Percentiles rank a stretch among this genome's conserved stretches.
Evolutionary conservation across 257 asterid species (phyloP).

Genomic region (Jasminum sambac): DNA sequence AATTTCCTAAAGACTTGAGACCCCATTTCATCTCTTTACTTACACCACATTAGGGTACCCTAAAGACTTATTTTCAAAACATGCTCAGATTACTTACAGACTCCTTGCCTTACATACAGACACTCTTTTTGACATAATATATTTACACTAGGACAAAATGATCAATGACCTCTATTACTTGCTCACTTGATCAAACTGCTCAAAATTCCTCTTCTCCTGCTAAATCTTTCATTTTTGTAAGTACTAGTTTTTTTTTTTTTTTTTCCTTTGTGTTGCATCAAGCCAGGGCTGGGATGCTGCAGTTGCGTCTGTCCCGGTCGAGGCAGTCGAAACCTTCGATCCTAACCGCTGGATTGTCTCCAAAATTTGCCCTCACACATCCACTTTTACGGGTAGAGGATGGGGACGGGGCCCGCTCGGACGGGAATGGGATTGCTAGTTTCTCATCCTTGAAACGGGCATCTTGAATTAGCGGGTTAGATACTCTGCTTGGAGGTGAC

Average conservation of each 20-base stretch:
- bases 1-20: slow-evolving; percentile 4
- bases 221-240: slow-evolving; percentile 8
- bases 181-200: slow-evolving; percentile 38
- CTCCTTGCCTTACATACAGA: slow-evolving; percentile 10
- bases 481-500: slow-evolving; percentile 99
- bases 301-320: slow-evolving; percentile 81
- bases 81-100: not conserved
- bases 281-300: slow-evolving; percentile 97
- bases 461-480: slow-evolving; percentile 97
- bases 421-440: slow-evolving; percentile 48
- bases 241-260: slow-evolving; percentile 14
- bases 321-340: slow-evolving; percentile 96
- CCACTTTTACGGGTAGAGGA: slow-evolving; percentile 69
- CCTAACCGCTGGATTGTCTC: slow-evolving; percentile 91
- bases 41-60: slow-evolving; percentile 44
- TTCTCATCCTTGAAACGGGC: slow-evolving; percentile 76
- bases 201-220: slow-evolving; percentile 16
- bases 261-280: no score
- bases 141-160: slow-evolving; percentile 21
- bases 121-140: not conserved
- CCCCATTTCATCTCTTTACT: slow-evolving; percentile 36
- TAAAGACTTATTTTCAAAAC: not conserved
- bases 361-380: slow-evolving; percentile 78
- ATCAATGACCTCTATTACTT: slow-evolving; percentile 13
- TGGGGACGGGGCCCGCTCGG: slow-evolving; percentile 60